These are phyloP conservation scores for Fusarium hainanense DNA, from an alignment of 2,329 filamentous ascomycete genomes.

Conservation along the genomic window DNA sequence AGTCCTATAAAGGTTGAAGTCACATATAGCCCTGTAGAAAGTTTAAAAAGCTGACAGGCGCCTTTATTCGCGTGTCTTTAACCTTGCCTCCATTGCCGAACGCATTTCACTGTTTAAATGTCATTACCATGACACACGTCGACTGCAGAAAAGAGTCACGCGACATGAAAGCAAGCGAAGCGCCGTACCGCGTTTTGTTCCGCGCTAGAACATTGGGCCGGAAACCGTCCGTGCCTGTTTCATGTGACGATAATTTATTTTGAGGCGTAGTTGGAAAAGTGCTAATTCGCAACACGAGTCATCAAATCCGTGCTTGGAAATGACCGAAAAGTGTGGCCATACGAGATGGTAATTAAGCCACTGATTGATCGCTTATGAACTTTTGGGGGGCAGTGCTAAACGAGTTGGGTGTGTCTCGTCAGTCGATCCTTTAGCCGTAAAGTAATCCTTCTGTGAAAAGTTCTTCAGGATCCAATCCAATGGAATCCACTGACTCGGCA, in stretches of 20 bases:
- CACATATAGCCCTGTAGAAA: neutral
- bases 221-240: neutral
- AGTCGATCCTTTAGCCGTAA: neutral
- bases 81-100: neutral
- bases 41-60: neutral
- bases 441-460: neutral
- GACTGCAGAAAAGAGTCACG: neutral
- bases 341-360: neutral
- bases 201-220: neutral
- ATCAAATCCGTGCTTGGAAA: constrained; percentile 12
- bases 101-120: neutral
- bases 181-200: neutral
- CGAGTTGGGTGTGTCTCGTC: neutral
- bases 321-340: constrained; percentile 12
- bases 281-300: neutral
- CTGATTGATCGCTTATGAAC: neutral
- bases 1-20: neutral
- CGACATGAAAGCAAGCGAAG: neutral
- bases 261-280: neutral
- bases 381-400: neutral
- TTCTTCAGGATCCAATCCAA: neutral
- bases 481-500: neutral
- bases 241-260: neutral
- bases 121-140: neutral
- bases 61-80: neutral